Evolutionary conservation across 208 protist genomes (phyloP), one percentile per base, ranked within the genome.

Genomic region (Leptomonas pyrrhocoris): DNA sequence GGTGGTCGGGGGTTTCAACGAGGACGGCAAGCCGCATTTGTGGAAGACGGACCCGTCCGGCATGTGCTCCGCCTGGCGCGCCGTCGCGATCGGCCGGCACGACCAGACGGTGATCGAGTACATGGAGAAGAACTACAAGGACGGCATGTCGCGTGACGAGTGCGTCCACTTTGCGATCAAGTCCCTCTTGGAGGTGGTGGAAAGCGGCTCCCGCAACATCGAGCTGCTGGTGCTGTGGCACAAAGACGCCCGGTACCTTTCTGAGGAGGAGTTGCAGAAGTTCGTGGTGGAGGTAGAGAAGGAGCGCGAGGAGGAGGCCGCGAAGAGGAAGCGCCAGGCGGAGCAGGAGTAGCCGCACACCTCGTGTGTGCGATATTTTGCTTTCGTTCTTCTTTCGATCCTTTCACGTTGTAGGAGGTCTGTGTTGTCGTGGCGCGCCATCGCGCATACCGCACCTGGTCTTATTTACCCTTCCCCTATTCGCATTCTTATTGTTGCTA

Each of bases 1-100:
- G 15, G 92, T 99, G n/a, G 96, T 99, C 69, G 96, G 97, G 57
- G 98, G 98, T 56, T 99, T 99, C 77, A 99, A 99, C 87, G 75
- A 86, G 49, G 92, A 99, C 74, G 98, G 98, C 43, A 85, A 81
- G 54, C 97, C 98, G 56, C 90, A 95, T 73, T 71, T 96, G 72
- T 86, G 91, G 92, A 96, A 96, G 74, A 94, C 92, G 38, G 89
- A 94, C 58, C 92, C 92, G 25, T 94, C 92, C 19, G 91, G 91
- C 46, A 93, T 94, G 84, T 86, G 83, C 71, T 89, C 89, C 49
- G 86, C 92, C 38, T 94, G 92, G 89, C 80, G 81, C 7, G 89
- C 89, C 38, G 82, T 80, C 19, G 89, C 87, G 21, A 94, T 93
- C 72, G 98, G 98, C 51, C 89, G 96, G 23, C 97, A 98, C 66